Percentiles rank a stretch among this genome's conserved stretches.
Conservation (phyloP, 208 protist species). For the Histomonas meleagridis region DNA sequence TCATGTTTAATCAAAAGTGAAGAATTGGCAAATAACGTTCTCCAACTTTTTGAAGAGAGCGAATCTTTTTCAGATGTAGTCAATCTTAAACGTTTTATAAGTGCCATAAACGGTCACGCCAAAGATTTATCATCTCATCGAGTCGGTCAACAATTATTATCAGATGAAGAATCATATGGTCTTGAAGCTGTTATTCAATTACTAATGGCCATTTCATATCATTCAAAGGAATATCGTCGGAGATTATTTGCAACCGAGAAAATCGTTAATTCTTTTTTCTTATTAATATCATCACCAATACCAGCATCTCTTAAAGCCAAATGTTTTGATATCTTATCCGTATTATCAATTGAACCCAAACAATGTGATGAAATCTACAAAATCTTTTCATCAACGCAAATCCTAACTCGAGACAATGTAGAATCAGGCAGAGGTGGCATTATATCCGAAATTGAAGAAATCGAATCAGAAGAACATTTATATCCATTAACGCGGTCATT, state of each 20-base stretch:
- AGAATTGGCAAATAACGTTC: neutral
- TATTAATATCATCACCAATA: neutral
- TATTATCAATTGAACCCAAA: neutral
- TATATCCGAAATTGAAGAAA: neutral
- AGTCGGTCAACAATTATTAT: neutral
- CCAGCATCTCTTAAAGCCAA: neutral
- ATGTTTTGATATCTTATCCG: neutral
- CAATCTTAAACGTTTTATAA: neutral
- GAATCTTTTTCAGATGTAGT: neutral
- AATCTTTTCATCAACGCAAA: neutral
- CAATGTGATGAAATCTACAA: neutral
- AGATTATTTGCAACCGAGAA: neutral
- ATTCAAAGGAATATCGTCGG: neutral
- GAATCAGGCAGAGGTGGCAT: neutral
- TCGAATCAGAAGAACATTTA: neutral
- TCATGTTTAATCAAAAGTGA: neutral
- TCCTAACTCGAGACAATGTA: neutral
- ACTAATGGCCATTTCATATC: neutral
- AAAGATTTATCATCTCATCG: neutral
- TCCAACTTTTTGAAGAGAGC: neutral
- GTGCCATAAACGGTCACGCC: neutral
- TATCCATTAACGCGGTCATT: neutral
- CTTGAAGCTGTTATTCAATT: neutral
- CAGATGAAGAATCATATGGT: neutral
- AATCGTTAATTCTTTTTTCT: neutral